Conservation (phyloP, 257 asterid genomes). For the Nicotiana paniculata region DNA sequence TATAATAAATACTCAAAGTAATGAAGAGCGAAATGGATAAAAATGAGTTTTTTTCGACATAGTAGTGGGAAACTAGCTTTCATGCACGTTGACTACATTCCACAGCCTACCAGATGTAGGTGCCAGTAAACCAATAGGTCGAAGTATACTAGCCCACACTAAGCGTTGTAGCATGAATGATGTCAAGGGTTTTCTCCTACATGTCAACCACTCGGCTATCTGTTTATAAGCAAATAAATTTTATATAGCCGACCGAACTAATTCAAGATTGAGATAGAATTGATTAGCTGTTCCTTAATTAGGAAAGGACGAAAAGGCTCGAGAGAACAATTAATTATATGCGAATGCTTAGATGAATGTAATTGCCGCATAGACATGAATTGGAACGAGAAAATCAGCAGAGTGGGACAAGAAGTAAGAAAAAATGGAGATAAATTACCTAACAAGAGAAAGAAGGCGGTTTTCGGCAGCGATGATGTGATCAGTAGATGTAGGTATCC, state of each 20-base stretch:
- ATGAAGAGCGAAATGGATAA: not conserved
- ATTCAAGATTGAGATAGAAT: too few relatives aligned
- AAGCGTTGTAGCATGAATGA: not conserved
- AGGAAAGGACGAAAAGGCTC: not conserved
- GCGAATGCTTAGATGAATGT: not conserved
- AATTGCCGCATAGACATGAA: not conserved
- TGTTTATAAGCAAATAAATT: not conserved
- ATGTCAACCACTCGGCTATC: not conserved
- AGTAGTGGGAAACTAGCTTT: not conserved
- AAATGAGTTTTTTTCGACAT: not conserved
- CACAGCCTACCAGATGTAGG: not conserved
- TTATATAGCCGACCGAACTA: not conserved
- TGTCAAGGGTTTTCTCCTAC: not conserved
- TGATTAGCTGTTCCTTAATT: not conserved
- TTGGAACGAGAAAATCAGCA: not conserved
- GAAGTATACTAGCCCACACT: not conserved
- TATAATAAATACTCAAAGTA: not conserved
- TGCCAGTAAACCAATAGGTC: not conserved
- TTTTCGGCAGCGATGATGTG: conserved; percentile 83
- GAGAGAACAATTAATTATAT: not conserved
- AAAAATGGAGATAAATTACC: conserved; percentile 19
- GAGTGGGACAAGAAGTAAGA: not conserved
- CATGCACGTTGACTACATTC: not conserved
- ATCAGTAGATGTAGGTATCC: conserved; percentile 94
- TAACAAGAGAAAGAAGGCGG: conserved; percentile 73